Conservation (phyloP, 179 eudicot genomes). For the Drosera spatulata region DNA sequence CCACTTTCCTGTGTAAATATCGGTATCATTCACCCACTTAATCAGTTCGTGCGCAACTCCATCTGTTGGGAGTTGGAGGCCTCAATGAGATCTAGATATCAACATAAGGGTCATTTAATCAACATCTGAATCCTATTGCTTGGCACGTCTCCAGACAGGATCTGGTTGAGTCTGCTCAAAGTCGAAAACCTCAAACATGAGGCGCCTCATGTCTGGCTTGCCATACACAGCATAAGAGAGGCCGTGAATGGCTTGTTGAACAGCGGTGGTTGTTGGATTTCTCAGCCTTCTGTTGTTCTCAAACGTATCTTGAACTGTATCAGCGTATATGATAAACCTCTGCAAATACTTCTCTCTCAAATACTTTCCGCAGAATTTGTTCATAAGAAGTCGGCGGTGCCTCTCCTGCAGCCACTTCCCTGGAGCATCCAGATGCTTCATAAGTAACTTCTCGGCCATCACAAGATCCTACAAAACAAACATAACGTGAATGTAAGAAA, state of each 20-base stretch:
- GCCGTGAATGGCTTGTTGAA: constrained; percentile 91
- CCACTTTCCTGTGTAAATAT: too few species aligned
- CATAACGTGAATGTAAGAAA: too few species aligned
- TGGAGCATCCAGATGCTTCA: constrained; percentile 97
- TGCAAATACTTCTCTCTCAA: constrained; percentile 79
- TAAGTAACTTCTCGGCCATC: constrained; percentile 91
- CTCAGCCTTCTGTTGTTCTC: constrained; percentile 87
- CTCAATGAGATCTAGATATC: too few species aligned
- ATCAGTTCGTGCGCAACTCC: too few species aligned
- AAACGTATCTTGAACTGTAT: constrained; percentile 71
- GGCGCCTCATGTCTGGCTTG: constrained; percentile 84
- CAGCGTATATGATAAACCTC: constrained; percentile 69
- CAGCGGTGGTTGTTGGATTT: constrained; percentile 88
- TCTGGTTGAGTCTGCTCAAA: constrained; percentile 94
- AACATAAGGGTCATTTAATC: too few species aligned
- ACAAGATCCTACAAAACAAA: constrained; percentile 66
- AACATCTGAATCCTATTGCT: too few species aligned
- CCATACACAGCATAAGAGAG: constrained; percentile 86
- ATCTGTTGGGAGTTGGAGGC: too few species aligned
- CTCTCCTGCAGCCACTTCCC: constrained; percentile 79
- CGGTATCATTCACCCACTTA: too few species aligned
- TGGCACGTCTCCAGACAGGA: constrained; percentile 21
- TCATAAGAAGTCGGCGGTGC: constrained; percentile 78
- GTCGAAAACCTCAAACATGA: constrained; percentile 97
- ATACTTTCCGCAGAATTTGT: constrained; percentile 93